Percentiles rank a stretch among this genome's conserved stretches.
Evolutionary conservation across 2,329 filamentous ascomycete species (phyloP).

Genomic region (Phyllosticta citribraziliensis): DNA sequence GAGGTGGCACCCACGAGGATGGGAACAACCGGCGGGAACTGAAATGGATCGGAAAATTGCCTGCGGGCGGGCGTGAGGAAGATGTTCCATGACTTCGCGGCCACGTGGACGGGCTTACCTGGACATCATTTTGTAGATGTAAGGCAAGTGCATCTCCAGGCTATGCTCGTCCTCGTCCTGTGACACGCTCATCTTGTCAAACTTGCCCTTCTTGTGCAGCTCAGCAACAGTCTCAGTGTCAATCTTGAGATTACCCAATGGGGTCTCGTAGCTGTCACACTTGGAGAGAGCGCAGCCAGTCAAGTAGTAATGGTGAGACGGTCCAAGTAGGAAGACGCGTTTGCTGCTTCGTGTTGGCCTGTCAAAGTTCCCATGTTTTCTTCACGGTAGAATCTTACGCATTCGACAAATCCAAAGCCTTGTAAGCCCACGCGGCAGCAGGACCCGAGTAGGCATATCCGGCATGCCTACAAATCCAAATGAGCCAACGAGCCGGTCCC

Average conservation of each 20-base stretch:
- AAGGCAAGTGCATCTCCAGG: conserved; percentile 92
- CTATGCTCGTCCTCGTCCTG: conserved; percentile 82
- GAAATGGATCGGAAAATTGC: conserved; percentile 29
- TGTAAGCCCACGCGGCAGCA: conserved; percentile 92
- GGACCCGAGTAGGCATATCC: conserved; percentile 87
- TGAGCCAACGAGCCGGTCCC: conserved; percentile 4
- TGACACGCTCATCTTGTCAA: conserved; percentile 52
- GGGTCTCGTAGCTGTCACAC: conserved; percentile 62
- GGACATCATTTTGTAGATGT: conserved; percentile 70
- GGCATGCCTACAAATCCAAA: conserved; percentile 58
- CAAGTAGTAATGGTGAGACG: conserved; percentile 81
- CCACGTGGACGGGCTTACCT: conserved; percentile 23
- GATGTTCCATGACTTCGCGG: background rate
- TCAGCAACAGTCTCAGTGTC: conserved; percentile 48
- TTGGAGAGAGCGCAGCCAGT: conserved; percentile 65
- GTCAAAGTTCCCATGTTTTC: background rate
- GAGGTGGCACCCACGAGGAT: conserved; percentile 75
- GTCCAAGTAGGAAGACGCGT: conserved; percentile 83
- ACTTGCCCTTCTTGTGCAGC: conserved; percentile 45
- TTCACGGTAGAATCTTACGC: conserved; percentile 40
- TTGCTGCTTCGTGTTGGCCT: conserved; percentile 44
- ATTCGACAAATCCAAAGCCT: conserved; percentile 68
- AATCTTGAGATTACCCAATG: conserved; percentile 59
- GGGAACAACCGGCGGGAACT: conserved; percentile 69
- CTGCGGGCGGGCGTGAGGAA: conserved; percentile 15